A percentile compares a stretch with the other conserved stretches of the same genome.
Conservation (phyloP, 495 filamentous ascomycete species). For the Podospora didyma region DNA sequence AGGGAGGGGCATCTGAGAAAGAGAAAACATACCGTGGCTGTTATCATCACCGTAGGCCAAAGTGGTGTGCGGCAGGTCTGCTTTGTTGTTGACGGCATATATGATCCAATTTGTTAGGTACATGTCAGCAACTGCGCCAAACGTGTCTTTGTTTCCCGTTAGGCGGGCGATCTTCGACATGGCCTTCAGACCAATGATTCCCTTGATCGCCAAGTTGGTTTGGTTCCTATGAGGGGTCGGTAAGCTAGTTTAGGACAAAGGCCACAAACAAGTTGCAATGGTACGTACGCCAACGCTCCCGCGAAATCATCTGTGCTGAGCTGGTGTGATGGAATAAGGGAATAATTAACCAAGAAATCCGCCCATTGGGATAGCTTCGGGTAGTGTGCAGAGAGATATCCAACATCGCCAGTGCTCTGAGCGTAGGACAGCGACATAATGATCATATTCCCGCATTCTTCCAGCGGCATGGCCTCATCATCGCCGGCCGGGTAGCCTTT, state of each 20-base stretch:
- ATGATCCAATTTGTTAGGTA: slow-evolving; percentile 78
- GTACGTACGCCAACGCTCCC: slow-evolving; percentile 58
- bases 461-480: slow-evolving; percentile 91
- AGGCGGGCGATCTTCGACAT: slow-evolving; percentile 75
- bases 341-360: slow-evolving; percentile 75
- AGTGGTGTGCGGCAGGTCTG: slow-evolving; percentile 65
- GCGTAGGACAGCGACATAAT: slow-evolving; percentile 76
- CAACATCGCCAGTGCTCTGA: slow-evolving; percentile 39
- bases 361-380: slow-evolving; percentile 82
- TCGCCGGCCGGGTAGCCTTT: slow-evolving; percentile 79
- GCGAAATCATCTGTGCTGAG: slow-evolving; percentile 94
- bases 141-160: slow-evolving; percentile 57
- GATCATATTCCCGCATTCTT: slow-evolving; percentile 94
- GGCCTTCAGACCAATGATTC: slow-evolving; percentile 89
- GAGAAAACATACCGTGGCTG: slow-evolving; percentile 37
- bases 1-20: background rate
- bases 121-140: slow-evolving; percentile 59
- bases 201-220: slow-evolving; percentile 91
- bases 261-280: background rate
- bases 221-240: slow-evolving; percentile 53
- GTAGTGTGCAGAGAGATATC: slow-evolving; percentile 56
- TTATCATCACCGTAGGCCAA: slow-evolving; percentile 47
- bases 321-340: slow-evolving; percentile 76
- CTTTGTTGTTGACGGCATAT: slow-evolving; percentile 66
- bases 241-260: background rate